Evolutionary conservation across 176 grass and related monocot genomes (phyloP).

Genomic region (Themeda triandra): DNA sequence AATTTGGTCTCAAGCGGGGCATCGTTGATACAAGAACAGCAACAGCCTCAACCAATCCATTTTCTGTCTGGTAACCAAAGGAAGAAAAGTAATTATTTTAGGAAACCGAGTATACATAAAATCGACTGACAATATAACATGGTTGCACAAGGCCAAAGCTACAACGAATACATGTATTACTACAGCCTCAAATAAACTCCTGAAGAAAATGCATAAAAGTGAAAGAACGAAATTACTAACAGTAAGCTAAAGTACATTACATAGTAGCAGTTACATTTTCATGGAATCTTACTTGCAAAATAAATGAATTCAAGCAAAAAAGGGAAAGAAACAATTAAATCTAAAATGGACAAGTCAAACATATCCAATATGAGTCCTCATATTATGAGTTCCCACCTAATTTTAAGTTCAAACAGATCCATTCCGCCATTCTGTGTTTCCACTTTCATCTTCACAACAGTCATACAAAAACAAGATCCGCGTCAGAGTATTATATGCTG

Average conservation of each 20-base stretch:
- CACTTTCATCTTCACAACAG: slow-evolving; percentile 9
- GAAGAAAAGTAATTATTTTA: not conserved
- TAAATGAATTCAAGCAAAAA: not conserved
- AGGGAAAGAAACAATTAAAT: not conserved
- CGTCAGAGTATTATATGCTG: not conserved
- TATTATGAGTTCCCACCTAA: not conserved
- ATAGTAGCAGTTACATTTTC: not conserved
- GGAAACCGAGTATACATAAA: not conserved
- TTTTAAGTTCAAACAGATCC: not conserved
- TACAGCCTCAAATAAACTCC: slow-evolving; percentile 1
- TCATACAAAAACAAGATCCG: not conserved
- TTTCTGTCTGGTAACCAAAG: slow-evolving; percentile 75
- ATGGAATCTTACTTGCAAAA: not conserved
- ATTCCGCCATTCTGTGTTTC: not conserved
- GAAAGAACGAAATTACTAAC: not conserved
- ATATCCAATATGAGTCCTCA: not conserved
- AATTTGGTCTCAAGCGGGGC: slow-evolving; percentile 72
- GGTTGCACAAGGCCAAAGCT: slow-evolving; percentile 5
- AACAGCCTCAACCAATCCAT: slow-evolving; percentile 95
- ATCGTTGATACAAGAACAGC: slow-evolving; percentile 85
- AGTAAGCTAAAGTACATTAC: not conserved
- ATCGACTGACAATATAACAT: not conserved
- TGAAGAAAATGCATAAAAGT: not conserved
- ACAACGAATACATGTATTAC: slow-evolving; percentile 2
- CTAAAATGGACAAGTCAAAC: not conserved